A percentile compares a stretch with the other conserved stretches of the same genome.
These are phyloP conservation scores for Saccharomycopsis sp. DNA, from an alignment of 805 yeast species.

Conservation along the genomic window DNA sequence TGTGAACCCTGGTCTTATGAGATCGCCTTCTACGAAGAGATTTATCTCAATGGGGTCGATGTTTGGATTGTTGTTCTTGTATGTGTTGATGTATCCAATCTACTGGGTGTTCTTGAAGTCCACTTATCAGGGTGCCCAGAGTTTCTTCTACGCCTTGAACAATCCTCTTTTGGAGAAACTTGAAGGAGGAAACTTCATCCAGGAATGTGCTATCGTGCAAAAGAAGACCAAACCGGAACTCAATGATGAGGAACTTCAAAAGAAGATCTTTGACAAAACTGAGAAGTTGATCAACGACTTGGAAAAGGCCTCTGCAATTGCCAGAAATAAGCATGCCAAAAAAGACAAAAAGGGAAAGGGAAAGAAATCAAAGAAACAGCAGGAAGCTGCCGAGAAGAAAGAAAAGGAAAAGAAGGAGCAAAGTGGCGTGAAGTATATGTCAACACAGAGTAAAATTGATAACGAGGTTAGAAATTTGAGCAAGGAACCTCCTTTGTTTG, in stretches of 20 bases:
- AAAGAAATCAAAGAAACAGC: conserved; percentile 2
- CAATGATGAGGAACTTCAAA: conserved; percentile 54
- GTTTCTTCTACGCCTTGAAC: conserved; percentile 58
- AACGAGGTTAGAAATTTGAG: conserved; percentile 13
- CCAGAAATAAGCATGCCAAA: conserved; percentile 38
- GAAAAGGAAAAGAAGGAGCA: not conserved
- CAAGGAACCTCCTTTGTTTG: conserved; percentile 17
- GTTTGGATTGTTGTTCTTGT: conserved; percentile 47
- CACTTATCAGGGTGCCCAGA: conserved; percentile 74
- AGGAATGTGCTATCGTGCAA: conserved; percentile 59
- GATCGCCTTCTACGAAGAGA: conserved; percentile 81
- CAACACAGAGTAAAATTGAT: conserved; percentile 6
- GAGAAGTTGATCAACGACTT: conserved; percentile 46
- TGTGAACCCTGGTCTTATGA: conserved; percentile 89
- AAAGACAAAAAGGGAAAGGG: conserved; percentile 13
- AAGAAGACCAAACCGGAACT: conserved; percentile 53
- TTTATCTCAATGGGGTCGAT: conserved; percentile 71
- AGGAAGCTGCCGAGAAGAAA: not conserved
- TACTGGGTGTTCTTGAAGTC: conserved; percentile 79
- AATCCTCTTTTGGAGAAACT: conserved; percentile 61
- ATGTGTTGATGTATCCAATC: conserved; percentile 69
- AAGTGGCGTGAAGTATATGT: not conserved
- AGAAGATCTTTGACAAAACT: conserved; percentile 53
- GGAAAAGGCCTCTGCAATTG: conserved; percentile 68
- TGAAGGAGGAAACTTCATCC: conserved; percentile 63